Base-by-base conservation (phyloP, 2,329 filamentous ascomycete genomes). In the Diplodia corticola region DNA sequence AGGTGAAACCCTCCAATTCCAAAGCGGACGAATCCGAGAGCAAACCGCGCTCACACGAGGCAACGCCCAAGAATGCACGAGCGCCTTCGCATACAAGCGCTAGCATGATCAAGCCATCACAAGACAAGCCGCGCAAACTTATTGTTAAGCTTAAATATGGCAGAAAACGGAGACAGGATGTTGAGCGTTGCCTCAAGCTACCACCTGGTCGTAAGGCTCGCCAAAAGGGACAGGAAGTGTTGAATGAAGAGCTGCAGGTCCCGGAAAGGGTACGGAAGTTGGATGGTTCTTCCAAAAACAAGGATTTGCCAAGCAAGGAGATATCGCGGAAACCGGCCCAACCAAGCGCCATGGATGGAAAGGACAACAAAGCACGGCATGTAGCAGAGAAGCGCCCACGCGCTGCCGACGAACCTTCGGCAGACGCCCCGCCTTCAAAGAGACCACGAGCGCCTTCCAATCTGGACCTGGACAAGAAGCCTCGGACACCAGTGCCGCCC, bases 141-240 rank as follows among this genome's bases (percentile, higher is more conserved):
- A 74, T 85, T 51, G 80, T 85, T 28, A 83, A 78, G 68, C 72
- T 86, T 48, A 84, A 80, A 67, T 86, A 85, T 70, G 81, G 82
- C 17, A 84, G 81, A 70, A 73, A 79, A 48, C 82, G 83, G 70
- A 75, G 76, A 49, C 80, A 80, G 64, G 79, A 80, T n/a, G 78
- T 86, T 35, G 79, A 82, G 33, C 69, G 73, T 28, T 66, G 76
- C 13, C 71, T 80, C 53, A 71, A 71, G 12, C 69, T 79, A 9
- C 75, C 76, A 5, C 70, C 76, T 0, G 61, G 28, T 13, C 65
- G 67, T 15, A 77, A 73, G 61, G 72, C 76, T 35, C 74, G 72
- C 13, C 60, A 49, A 7, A 61, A 67, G 17, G 64, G 53, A 17
- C 50, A 59, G 9, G 64, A 69, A 17, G 54, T 35, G 26, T 26